Evolutionary conservation across 306 rosid genomes (phyloP), one percentile per base, ranked within the genome.

Genomic region (Psophocarpus tetragonolobus): DNA sequence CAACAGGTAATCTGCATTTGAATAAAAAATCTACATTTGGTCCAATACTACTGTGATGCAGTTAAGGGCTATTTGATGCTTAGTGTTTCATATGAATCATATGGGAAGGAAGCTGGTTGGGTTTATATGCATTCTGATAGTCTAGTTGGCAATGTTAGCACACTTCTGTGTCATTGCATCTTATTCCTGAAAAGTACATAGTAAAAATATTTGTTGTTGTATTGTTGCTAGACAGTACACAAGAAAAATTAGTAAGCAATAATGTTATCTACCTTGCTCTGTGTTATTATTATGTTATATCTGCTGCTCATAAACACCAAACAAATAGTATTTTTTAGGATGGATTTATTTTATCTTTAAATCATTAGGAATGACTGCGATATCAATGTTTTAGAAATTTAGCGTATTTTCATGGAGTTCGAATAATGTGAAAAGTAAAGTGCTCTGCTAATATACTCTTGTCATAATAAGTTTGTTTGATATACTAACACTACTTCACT

Each of bases 71-170:
- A n/a, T n/a, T n/a, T n/a, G n/a, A n/a, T n/a, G n/a, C n/a, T n/a
- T n/a, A n/a, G n/a, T n/a, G n/a, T n/a, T n/a, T n/a, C n/a, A n/a
- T n/a, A n/a, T n/a, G n/a, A n/a, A n/a, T n/a, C 42, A 54, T 14
- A 24, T 79, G 8, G 62, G 60, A 65, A 54, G 58, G 75, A 71
- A 24, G 32, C 13, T 0, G n/a, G 17, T 45, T 69, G 20, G 70
- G 51, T 35, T 26, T 45, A 26, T 45, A 9, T 57, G 45, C 41
- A 51, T 72, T 68, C 44, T 32, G 14, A 29, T 57, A 50, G 62
- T 35, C 32, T 67, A 67, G 27, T 67, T 38, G 73, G 45, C 35
- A 39, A 74, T 58, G 54, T 23, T 36, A 30, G 65, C 73, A n/a
- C 63, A 4, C 68, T 36, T 79, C 3, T 56, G 30, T 73, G 47